Base-by-base conservation (phyloP, 768 basidiomycete genomes). In the Bullera alba region DNA sequence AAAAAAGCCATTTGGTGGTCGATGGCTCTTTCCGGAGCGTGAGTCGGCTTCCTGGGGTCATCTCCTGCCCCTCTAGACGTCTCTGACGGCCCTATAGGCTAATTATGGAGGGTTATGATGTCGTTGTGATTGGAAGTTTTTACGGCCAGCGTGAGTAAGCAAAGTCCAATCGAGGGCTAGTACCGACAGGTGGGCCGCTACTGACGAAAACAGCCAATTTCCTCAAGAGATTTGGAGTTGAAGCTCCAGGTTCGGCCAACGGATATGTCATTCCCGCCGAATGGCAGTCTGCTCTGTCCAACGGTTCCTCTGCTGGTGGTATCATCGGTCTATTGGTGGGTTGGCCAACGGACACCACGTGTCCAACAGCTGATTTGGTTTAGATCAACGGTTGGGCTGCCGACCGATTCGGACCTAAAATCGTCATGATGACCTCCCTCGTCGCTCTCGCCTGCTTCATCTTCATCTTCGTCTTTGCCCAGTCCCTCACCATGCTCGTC, bases 201-300 rank as follows among this genome's bases (percentile, higher is more conserved):
- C 7, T 19, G 4, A 17, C n/a, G 7, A 44, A 17, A 28, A 10
- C 5, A 35, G 50, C 46, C 21, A 57, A 55, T 38, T 61, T 61
- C 55, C 34, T 55, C 12, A 42, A 57, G 41, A 43, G 50, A 17
- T 62, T 60, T 41, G 64, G 52, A 21, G 56, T 51, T 2, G 10
- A 8, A 10, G n/a, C 32, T 34, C 12, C 7, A 7, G 37, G 37
- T 10, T 21, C 19, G 12, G 19, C 12, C 19, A 21, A 21, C 37
- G 19, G 22, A 39, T 71, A 67, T 48, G 47, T 57, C 8, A 62
- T 74, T 25, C 63, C 70, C 2, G 64, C 73, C 1, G 44, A 56
- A 19, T 73, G 72, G 72, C 73, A 73, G 34, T 56, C 67, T 5
- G 71, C 57, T 23, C 52, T 74, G n/a, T 37, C 44, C 23, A 74